These are phyloP conservation scores for Hymenoscyphus scutula DNA, from an alignment of 2,329 filamentous ascomycete genomes.

Conservation along the genomic window DNA sequence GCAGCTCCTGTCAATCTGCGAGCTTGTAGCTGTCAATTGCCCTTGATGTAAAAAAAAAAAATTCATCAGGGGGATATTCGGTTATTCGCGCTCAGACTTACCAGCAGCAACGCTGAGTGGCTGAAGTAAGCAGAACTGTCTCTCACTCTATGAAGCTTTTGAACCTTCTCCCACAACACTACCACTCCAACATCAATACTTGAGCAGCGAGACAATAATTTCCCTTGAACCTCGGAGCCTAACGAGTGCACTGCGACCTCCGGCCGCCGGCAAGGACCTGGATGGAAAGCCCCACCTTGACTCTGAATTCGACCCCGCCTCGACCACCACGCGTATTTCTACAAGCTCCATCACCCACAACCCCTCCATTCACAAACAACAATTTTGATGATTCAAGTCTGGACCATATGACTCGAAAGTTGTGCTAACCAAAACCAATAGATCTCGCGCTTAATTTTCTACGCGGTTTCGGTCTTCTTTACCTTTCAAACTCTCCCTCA, in stretches of 20 bases:
- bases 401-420: not conserved
- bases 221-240: not conserved
- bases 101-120: not conserved
- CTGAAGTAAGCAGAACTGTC: not conserved
- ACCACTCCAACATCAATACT: not conserved
- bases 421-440: conserved; percentile 7
- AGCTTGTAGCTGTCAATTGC: not conserved
- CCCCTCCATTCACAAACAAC: conserved; percentile 4
- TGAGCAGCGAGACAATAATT: not conserved
- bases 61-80: not conserved
- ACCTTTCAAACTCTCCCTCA: conserved; percentile 11
- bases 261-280: not conserved
- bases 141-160: not conserved
- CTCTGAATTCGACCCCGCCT: not conserved
- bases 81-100: not conserved
- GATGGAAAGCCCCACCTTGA: not conserved
- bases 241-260: not conserved
- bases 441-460: conserved; percentile 9
- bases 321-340: not conserved
- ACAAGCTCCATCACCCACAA: not conserved
- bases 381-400: not conserved
- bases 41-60: no score
- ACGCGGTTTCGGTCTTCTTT: conserved; percentile 12
- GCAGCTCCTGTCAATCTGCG: not conserved
- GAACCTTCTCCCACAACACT: not conserved